A percentile compares a stretch with the other conserved stretches of the same genome.
These are phyloP conservation scores for Malania oleifera DNA, from an alignment of 164 flowering plant genomes.

Conservation along the genomic window DNA sequence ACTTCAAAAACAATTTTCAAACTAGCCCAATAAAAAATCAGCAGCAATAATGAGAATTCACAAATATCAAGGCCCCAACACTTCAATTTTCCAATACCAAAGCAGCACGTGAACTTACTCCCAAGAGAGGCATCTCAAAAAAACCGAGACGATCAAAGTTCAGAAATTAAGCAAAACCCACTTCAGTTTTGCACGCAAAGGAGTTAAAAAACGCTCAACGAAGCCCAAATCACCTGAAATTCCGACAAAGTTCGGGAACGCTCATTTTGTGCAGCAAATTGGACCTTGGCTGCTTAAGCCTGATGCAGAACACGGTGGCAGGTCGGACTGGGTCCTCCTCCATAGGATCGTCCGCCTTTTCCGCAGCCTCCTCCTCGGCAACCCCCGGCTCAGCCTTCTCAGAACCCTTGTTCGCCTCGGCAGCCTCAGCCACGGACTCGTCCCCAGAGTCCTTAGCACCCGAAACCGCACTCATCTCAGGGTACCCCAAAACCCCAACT, in stretches of 20 bases:
- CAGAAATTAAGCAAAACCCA: too few species aligned
- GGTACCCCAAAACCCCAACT: constrained; percentile 36
- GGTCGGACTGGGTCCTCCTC: constrained; percentile 52
- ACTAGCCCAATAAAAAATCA: too few species aligned
- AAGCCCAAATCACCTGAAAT: constrained; percentile 56
- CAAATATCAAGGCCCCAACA: too few species aligned
- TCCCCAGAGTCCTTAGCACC: constrained; percentile 30
- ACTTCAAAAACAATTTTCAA: too few species aligned
- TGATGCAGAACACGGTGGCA: constrained; percentile 73
- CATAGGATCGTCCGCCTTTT: constrained; percentile 39
- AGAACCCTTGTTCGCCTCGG: constrained; percentile 13
- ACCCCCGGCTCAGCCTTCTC: constrained; percentile 21
- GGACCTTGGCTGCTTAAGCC: constrained; percentile 83
- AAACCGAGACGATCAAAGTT: too few species aligned
- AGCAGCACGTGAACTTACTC: too few species aligned
- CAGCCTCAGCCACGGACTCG: constrained; percentile 19
- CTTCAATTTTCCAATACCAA: too few species aligned
- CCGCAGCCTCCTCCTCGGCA: constrained; percentile 22
- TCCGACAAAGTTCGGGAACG: constrained; percentile 95
- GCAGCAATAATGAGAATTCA: too few species aligned
- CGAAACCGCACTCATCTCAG: constrained; percentile 33
- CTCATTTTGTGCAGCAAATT: constrained; percentile 89
- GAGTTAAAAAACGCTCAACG: neutral
- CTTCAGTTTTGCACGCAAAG: too few species aligned
- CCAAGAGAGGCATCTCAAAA: too few species aligned